These are phyloP conservation scores for Pythium sp. DNA, from an alignment of 352 stramenopile genomes.

Conservation along the genomic window DNA sequence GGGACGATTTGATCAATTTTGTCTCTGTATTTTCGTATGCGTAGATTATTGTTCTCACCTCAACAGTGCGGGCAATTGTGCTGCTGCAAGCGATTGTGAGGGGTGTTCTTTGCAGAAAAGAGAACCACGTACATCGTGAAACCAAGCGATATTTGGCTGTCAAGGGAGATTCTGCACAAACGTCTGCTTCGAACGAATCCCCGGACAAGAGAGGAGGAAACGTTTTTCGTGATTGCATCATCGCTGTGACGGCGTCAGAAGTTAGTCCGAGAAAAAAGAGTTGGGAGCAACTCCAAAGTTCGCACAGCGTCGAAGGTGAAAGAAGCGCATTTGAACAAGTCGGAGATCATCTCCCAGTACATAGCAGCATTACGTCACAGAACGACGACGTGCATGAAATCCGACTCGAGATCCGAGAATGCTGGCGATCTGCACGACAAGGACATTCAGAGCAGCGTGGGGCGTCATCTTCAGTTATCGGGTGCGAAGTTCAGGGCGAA, in stretches of 20 bases:
- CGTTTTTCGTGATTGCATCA: neutral
- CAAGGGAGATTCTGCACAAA: neutral
- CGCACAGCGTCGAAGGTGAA: neutral
- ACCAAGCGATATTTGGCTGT: neutral
- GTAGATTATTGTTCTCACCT: conserved; percentile 32
- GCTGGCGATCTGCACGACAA: conserved; percentile 15
- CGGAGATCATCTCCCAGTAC: neutral
- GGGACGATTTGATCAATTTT: neutral
- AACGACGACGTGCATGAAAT: conserved; percentile 16
- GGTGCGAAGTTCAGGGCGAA: conserved; percentile 45
- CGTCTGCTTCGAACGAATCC: no score
- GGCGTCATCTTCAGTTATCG: conserved; percentile 17
- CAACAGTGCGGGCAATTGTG: conserved; percentile 24
- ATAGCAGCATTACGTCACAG: neutral
- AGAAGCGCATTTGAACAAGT: neutral
- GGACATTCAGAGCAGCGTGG: neutral
- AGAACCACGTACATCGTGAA: neutral
- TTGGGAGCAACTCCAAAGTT: neutral
- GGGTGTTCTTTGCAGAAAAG: conserved; percentile 22
- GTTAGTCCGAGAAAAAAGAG: neutral
- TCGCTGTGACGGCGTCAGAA: neutral
- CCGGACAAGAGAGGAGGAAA: neutral
- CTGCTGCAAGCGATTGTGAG: conserved; percentile 36
- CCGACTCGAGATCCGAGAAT: conserved; percentile 29
- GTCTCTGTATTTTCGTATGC: neutral